Evolutionary conservation across 1,139 yeast genomes (phyloP).

Genomic region (Kazachstania sp.): DNA sequence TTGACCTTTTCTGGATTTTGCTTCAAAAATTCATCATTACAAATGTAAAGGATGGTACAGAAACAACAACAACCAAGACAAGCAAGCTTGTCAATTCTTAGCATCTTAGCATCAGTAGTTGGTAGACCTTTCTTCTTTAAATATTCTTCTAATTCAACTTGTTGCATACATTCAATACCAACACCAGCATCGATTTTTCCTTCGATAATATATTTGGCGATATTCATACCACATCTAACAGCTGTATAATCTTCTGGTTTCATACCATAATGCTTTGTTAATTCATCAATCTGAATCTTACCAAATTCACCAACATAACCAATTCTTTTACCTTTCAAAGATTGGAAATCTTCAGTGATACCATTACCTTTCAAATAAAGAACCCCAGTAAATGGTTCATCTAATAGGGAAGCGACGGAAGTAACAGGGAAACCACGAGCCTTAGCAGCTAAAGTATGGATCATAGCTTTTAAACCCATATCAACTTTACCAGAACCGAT

Average conservation of each 20-base stretch:
- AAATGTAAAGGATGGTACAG: constrained; percentile 49
- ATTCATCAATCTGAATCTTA: constrained; percentile 49
- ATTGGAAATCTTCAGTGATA: constrained; percentile 43
- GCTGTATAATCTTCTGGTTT: constrained; percentile 49
- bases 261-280: constrained; percentile 49
- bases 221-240: constrained; percentile 56
- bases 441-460: constrained; percentile 52
- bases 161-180: constrained; percentile 53
- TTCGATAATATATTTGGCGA: constrained; percentile 47
- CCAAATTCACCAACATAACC: constrained; percentile 57
- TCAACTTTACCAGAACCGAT: constrained; percentile 51
- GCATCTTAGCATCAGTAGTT: constrained; percentile 43
- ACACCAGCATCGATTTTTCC: constrained; percentile 51
- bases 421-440: constrained; percentile 53
- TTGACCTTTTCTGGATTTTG: constrained; percentile 42
- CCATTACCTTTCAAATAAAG: constrained; percentile 46
- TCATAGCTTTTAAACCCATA: constrained; percentile 56
- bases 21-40: constrained; percentile 44
- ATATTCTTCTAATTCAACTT: constrained; percentile 49
- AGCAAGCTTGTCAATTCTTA: constrained; percentile 49
- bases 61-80: constrained; percentile 54
- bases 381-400: constrained; percentile 52
- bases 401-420: constrained; percentile 46
- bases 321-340: constrained; percentile 45
- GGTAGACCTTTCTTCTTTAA: constrained; percentile 40